Percentiles rank a stretch among this genome's conserved stretches.
Evolutionary conservation across 2,329 filamentous ascomycete species (phyloP).

Genomic region (Monascus ruber): DNA sequence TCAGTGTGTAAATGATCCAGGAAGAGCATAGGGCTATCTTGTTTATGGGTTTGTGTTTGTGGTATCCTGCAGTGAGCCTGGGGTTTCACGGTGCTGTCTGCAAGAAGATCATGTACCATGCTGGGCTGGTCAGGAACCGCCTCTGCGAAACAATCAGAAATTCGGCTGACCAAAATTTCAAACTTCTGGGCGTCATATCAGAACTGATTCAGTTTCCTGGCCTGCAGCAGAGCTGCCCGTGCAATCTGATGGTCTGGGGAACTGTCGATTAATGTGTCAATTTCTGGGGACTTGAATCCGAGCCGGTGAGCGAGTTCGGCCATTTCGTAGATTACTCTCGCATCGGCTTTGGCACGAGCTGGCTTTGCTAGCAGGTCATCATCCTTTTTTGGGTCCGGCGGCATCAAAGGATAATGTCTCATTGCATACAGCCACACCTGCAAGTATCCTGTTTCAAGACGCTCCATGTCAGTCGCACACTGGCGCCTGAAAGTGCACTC

Average conservation of each 20-base stretch:
- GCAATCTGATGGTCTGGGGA: constrained; percentile 11
- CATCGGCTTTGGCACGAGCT: constrained; percentile 6
- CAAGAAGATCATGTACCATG: constrained; percentile 3
- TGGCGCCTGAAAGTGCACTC: neutral
- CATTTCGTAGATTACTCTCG: constrained; percentile 10
- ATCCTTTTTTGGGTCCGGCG: constrained; percentile 4
- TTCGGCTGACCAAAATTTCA: constrained; percentile 7
- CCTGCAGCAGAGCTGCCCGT: constrained; percentile 8
- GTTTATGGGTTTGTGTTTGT: constrained; percentile 4
- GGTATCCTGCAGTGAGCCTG: constrained; percentile 8
- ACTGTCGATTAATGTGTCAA: constrained; percentile 6
- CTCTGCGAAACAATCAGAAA: constrained; percentile 9
- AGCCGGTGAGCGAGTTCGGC: constrained; percentile 10
- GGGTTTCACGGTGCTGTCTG: constrained; percentile 5
- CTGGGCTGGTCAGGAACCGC: constrained; percentile 6
- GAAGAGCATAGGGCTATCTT: constrained; percentile 11
- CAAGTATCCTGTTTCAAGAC: neutral
- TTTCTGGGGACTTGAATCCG: constrained; percentile 9
- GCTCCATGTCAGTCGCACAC: neutral
- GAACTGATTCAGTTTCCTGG: constrained; percentile 9
- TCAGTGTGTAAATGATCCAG: constrained; percentile 8
- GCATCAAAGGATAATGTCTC: neutral
- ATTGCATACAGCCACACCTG: neutral
- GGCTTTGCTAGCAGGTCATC: constrained; percentile 5
- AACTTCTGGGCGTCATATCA: constrained; percentile 8